phyloP scores from a whole-genome alignment of 352 stramenopile species.

The Phytopythium vexans region DNA sequence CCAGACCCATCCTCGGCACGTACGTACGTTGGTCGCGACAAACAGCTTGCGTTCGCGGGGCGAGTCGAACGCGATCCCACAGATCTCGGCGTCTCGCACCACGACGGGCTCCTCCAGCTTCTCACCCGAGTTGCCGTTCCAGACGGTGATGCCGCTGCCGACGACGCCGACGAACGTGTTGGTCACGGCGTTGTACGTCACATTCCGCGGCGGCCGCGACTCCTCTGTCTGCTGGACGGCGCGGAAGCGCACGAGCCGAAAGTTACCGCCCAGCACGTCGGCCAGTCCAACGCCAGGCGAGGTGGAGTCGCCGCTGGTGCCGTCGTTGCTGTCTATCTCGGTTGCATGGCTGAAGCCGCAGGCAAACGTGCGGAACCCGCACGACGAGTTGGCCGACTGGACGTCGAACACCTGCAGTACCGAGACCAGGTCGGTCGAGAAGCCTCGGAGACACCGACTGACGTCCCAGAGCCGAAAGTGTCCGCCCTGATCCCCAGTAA shows the following conservation, averaged over 20 bases:
- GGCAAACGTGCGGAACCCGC: conserved; percentile 40
- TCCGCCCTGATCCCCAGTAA: conserved; percentile 68
- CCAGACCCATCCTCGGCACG: not conserved
- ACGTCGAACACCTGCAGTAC: conserved; percentile 53
- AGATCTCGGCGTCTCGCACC: conserved; percentile 51
- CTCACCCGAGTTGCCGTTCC: conserved; percentile 56
- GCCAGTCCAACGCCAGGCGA: conserved; percentile 21
- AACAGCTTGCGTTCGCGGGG: conserved; percentile 68
- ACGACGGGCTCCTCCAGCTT: conserved; percentile 53
- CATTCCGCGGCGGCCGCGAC: conserved; percentile 24
- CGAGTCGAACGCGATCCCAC: conserved; percentile 52
- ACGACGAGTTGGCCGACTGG: conserved; percentile 31
- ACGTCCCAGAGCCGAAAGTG: conserved; percentile 84
- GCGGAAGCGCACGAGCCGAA: conserved; percentile 56
- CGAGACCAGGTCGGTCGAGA: conserved; percentile 24
- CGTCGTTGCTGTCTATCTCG: conserved; percentile 31
- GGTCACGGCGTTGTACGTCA: conserved; percentile 58
- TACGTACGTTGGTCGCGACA: conserved; percentile 58
- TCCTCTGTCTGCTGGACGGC: conserved; percentile 16
- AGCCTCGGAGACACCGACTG: conserved; percentile 40
- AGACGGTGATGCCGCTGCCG: conserved; percentile 59
- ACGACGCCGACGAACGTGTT: conserved; percentile 60
- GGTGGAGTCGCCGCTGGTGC: conserved; percentile 29
- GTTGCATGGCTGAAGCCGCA: conserved; percentile 34
- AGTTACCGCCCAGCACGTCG: conserved; percentile 50